phyloP scores from a whole-genome alignment of 2,329 filamentous ascomycete species.

The Fusarium chlamydosporum region DNA sequence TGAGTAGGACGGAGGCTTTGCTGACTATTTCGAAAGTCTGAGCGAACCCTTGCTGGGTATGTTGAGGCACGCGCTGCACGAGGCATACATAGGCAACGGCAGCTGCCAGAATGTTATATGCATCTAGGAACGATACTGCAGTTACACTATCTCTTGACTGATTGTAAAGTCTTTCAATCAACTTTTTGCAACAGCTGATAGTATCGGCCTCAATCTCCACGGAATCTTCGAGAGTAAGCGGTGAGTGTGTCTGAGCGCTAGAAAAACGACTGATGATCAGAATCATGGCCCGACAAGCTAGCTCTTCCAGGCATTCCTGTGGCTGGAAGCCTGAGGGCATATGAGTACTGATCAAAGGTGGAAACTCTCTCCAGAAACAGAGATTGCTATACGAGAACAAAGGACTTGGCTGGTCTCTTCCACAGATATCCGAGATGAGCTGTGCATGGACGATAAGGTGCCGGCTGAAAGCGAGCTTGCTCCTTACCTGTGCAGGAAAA shows the following conservation, averaged over 20 bases:
- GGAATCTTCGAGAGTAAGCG: not conserved
- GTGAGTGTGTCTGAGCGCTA: not conserved
- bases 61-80: not conserved
- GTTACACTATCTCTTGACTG: not conserved
- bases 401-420: accelerated
- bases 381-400: slow-evolving; percentile 30
- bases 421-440: slow-evolving; percentile 13
- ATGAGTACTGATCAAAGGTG: not conserved
- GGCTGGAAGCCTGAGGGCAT: not conserved
- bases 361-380: slow-evolving; percentile 32
- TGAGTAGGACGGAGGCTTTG: slow-evolving; percentile 24
- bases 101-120: slow-evolving; percentile 30
- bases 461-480: slow-evolving; percentile 9
- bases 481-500: not conserved
- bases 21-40: slow-evolving; percentile 32
- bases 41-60: slow-evolving; percentile 6
- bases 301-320: slow-evolving; percentile 9
- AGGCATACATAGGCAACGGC: slow-evolving; percentile 14
- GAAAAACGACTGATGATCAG: not conserved
- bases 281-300: slow-evolving; percentile 19
- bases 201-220: slow-evolving; percentile 11
- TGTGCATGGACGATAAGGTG: slow-evolving; percentile 24
- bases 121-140: slow-evolving; percentile 27
- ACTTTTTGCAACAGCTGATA: slow-evolving; percentile 10
- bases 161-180: slow-evolving; percentile 21